phyloP scores from a whole-genome alignment of 2,329 filamentous ascomycete genomes.

The Colletotrichum sp. region DNA sequence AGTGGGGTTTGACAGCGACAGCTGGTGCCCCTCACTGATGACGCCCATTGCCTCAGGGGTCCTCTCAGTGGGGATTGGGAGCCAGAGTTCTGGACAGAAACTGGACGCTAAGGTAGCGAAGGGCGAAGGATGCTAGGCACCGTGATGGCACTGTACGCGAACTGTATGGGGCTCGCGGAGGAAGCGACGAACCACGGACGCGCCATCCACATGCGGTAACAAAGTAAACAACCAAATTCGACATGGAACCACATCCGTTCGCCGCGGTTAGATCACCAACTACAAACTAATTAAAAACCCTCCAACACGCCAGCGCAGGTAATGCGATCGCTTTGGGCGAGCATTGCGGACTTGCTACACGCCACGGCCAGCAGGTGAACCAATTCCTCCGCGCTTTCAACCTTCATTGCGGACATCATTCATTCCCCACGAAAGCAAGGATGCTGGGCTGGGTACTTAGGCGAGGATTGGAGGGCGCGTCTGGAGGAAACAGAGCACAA shows the following conservation, averaged over 20 bases:
- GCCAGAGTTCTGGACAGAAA: neutral
- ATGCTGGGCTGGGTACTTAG: constrained; percentile 68
- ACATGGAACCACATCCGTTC: constrained; percentile 8
- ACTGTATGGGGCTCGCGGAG: neutral
- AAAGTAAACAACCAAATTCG: constrained; percentile 26
- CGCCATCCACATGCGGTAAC: constrained; percentile 25
- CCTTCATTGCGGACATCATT: neutral
- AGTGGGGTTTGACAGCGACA: constrained; percentile 6
- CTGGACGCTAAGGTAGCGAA: neutral
- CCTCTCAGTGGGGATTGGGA: neutral
- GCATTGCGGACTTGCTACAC: neutral
- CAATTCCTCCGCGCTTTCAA: neutral
- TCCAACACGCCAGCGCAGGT: constrained; percentile 2
- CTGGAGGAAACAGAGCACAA: constrained; percentile 30
- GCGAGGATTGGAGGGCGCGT: constrained; percentile 44
- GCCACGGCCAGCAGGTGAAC: neutral
- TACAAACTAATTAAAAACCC: constrained; percentile 5
- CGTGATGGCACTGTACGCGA: neutral
- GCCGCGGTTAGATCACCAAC: constrained; percentile 15
- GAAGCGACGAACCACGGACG: neutral
- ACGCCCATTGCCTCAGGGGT: constrained; percentile 1
- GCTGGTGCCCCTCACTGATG: constrained; percentile 17
- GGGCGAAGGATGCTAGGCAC: neutral
- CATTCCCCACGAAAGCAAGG: neutral
- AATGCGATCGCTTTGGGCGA: neutral